These are phyloP conservation scores for Stephania cephalantha DNA, from an alignment of 164 flowering plant species.

Conservation along the genomic window DNA sequence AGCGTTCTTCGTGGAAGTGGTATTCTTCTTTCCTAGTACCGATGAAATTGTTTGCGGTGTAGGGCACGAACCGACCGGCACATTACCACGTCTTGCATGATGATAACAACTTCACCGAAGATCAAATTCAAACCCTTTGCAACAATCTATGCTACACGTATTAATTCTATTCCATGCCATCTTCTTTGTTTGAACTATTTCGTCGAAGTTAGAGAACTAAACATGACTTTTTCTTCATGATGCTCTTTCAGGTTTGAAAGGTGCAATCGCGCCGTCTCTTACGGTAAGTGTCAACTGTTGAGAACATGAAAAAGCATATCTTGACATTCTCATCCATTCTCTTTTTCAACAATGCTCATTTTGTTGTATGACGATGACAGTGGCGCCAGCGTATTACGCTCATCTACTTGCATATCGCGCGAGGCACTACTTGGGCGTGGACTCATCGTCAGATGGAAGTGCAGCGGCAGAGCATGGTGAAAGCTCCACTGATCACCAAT, in stretches of 20 bases:
- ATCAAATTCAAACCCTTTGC: conserved; percentile 40
- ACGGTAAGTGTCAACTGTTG: not conserved
- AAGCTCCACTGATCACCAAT: not conserved
- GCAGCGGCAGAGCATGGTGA: not conserved
- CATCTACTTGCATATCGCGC: conserved; percentile 1
- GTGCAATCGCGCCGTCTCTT: conserved; percentile 6
- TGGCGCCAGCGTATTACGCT: conserved; percentile 2
- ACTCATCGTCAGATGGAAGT: not conserved
- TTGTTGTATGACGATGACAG: not conserved
- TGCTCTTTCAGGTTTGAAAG: not conserved
- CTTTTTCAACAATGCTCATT: not conserved
- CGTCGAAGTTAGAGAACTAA: not conserved
- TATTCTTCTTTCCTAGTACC: not conserved
- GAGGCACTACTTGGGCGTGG: not conserved
- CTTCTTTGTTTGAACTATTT: not conserved
- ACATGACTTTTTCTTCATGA: not conserved
- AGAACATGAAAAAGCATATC: not conserved
- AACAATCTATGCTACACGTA: conserved; percentile 61
- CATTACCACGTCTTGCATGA: conserved; percentile 61
- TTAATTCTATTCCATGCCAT: not conserved
- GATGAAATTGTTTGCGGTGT: conserved; percentile 3
- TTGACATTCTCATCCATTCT: not conserved
- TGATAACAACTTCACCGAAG: conserved; percentile 52
- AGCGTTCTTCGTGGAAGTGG: not conserved
- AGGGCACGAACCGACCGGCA: conserved; percentile 65